Base-by-base conservation (phyloP, 306 rosid genomes). In the Sophora flavescens region DNA sequence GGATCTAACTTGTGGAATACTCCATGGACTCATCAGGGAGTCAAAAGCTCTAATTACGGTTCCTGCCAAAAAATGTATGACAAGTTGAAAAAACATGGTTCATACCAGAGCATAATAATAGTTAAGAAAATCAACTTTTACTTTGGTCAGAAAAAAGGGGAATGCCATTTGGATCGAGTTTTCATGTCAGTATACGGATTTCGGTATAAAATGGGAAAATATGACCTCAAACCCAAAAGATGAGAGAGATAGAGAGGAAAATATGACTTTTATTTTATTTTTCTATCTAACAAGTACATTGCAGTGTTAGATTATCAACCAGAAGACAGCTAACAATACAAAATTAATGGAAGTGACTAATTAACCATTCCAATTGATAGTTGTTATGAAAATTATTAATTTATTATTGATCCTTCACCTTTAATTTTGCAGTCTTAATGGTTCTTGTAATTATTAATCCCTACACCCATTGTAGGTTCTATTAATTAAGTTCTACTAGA, bases 1-100 rank as follows among this genome's bases (percentile, higher is more conserved):
- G n/a, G n/a, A n/a, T n/a, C n/a, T n/a, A n/a, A n/a, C n/a, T n/a
- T n/a, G n/a, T n/a, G n/a, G n/a, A n/a, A n/a, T n/a, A n/a, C n/a
- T n/a, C n/a, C n/a, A n/a, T n/a, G n/a, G n/a, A n/a, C n/a, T n/a
- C n/a, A n/a, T n/a, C n/a, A n/a, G n/a, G n/a, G n/a, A n/a, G n/a
- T n/a, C n/a, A n/a, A n/a, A n/a, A n/a, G n/a, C n/a, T n/a, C n/a
- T n/a, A n/a, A n/a, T n/a, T n/a, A n/a, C n/a, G n/a, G n/a, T n/a
- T n/a, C n/a, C n/a, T n/a, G n/a, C n/a, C n/a, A n/a, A n/a, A n/a
- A n/a, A 18, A 18, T 68, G 38, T n/a, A 14, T 14, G 47, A 12
- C 51, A 45, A 22, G 38, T 70, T 78, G 35, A 58, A 45, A 78
- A 52, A 78, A 50, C 17, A 60, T 32, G 14, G 50, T 48, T 60